Conservation (phyloP, 306 rosid genomes). For the Pachyrhizus erosus region DNA sequence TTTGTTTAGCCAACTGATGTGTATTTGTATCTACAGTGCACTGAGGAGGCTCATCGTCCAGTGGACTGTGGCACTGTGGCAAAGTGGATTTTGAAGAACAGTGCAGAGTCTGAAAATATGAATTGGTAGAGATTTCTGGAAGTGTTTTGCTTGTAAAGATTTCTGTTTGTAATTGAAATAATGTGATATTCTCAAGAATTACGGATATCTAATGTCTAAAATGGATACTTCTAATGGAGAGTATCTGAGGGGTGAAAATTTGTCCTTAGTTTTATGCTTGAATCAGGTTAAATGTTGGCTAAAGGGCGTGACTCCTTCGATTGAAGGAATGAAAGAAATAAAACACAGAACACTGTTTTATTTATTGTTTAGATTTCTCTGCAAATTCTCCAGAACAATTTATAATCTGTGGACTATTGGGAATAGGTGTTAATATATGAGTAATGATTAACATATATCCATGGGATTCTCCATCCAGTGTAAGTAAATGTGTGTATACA, state of each 20-base stretch:
- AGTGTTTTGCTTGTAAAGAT: conserved; percentile 21
- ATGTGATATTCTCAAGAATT: conserved; percentile 2
- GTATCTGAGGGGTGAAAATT: conserved; percentile 17
- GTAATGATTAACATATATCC: neutral
- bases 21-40: conserved; percentile 61
- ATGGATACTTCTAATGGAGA: conserved; percentile 15
- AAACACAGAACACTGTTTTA: neutral
- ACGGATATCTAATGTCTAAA: neutral
- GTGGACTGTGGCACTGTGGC: conserved; percentile 94
- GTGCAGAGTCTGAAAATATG: conserved; percentile 97
- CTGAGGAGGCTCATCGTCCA: conserved; percentile 98
- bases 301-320: neutral
- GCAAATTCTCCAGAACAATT: neutral
- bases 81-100: conserved; percentile 94
- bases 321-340: conserved; percentile 21
- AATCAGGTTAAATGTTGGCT: conserved; percentile 4
- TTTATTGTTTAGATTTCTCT: conserved; percentile 16
- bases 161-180: conserved; percentile 32
- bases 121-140: conserved; percentile 62
- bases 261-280: neutral
- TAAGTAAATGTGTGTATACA: neutral
- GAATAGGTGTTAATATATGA: neutral
- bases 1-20: conserved; percentile 37
- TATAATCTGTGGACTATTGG: conserved; percentile 10
- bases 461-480: neutral